A percentile compares a stretch with the other conserved stretches of the same genome.
phyloP scores from a whole-genome alignment of 2,329 filamentous ascomycete species.

The Aspergillus pseudonomiae region DNA sequence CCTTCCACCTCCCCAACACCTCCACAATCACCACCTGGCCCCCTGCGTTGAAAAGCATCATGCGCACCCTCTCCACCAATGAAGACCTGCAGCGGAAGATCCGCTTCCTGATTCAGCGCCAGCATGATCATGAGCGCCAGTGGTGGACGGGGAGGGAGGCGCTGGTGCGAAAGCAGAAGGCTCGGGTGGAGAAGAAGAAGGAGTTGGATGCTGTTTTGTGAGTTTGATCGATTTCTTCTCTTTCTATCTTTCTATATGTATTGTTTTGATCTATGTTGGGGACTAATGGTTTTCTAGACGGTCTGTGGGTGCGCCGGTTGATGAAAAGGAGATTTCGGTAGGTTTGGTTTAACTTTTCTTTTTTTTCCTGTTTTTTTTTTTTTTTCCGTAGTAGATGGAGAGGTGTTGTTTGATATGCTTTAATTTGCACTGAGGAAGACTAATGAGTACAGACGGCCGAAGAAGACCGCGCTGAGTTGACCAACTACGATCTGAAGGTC shows the following conservation, averaged over 20 bases:
- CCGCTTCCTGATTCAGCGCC: slow-evolving; percentile 62
- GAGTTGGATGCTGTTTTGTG: slow-evolving; percentile 60
- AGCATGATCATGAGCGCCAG: slow-evolving; percentile 64
- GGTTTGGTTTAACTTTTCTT: slow-evolving; percentile 6
- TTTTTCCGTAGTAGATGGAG: neutral
- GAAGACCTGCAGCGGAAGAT: slow-evolving; percentile 50
- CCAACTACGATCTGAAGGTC: slow-evolving; percentile 64
- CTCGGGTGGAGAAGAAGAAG: slow-evolving; percentile 56
- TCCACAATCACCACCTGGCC: slow-evolving; percentile 56
- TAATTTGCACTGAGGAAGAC: neutral
- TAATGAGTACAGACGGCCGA: slow-evolving; percentile 42
- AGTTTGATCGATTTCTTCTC: slow-evolving; percentile 24
- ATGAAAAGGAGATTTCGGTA: slow-evolving; percentile 37
- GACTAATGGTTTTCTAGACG: slow-evolving; percentile 33
- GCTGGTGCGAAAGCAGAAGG: slow-evolving; percentile 55
- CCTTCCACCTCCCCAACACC: slow-evolving; percentile 36
- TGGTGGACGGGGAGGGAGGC: slow-evolving; percentile 61
- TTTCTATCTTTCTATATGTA: neutral
- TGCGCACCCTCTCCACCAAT: slow-evolving; percentile 51
- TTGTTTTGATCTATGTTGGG: neutral
- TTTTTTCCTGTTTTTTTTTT: neutral
- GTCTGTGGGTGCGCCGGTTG: slow-evolving; percentile 49
- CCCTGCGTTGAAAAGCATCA: slow-evolving; percentile 54
- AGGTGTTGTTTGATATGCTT: neutral
- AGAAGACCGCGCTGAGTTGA: slow-evolving; percentile 58